A percentile compares a stretch with the other conserved stretches of the same genome.
phyloP scores from a whole-genome alignment of 768 basidiomycete genomes.

The Boletus patriciae region DNA sequence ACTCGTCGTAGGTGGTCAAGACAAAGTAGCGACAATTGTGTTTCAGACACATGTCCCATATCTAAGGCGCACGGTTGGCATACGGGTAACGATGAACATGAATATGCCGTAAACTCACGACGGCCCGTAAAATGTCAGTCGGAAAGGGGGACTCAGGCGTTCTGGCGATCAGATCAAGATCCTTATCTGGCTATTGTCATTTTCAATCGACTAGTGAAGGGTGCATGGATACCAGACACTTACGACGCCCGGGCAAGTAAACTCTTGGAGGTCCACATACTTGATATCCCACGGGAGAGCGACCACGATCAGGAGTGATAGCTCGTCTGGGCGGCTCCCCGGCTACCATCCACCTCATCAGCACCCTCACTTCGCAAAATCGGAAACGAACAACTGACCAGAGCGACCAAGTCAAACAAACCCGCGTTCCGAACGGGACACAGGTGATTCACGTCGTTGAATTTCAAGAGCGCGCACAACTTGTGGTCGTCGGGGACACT shows the following conservation, averaged over 20 bases:
- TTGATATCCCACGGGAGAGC: constrained; percentile 4
- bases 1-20: constrained; percentile 17
- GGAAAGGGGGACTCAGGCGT: neutral
- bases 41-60: constrained; percentile 16
- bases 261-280: constrained; percentile 2
- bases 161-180: neutral
- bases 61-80: constrained; percentile 2
- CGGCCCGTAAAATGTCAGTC: constrained; percentile 11
- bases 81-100: neutral
- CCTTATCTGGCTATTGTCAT: neutral
- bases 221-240: neutral
- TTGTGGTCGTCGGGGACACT: neutral
- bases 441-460: constrained; percentile 9
- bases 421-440: neutral
- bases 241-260: constrained; percentile 4
- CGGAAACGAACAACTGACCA: neutral
- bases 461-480: neutral
- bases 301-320: constrained; percentile 1
- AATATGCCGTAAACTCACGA: neutral
- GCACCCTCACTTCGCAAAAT: neutral
- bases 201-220: neutral
- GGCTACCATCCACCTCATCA: neutral
- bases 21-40: constrained; percentile 13
- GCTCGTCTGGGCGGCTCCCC: neutral
- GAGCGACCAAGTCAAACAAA: constrained; percentile 8